Base-by-base conservation (phyloP, 352 stramenopile species). In the Phytophthora podocarpi region DNA sequence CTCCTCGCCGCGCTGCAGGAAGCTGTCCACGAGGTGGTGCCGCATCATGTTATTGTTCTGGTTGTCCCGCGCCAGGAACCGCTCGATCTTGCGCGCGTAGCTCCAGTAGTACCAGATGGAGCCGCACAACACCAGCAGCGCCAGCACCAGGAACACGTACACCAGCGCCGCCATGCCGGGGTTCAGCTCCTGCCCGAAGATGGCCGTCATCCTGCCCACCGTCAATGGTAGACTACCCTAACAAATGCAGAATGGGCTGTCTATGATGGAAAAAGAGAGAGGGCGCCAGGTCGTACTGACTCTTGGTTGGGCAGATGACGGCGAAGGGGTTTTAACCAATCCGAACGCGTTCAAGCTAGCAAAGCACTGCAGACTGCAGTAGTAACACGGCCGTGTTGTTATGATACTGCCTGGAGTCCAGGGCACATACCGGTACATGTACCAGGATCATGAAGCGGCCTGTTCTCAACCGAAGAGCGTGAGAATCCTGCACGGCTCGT, bases 41-140 rank as follows among this genome's bases (percentile, higher is more conserved):
- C 86, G 82, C 82, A 91, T 89, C 86, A 95, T 95, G 72, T 95
- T 95, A 73, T 95, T 95, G 65, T 95, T 90, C 35, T 82, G 62
- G 51, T 95, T 95, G 59, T 95, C 86, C 40, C 82, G 77, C 47
- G 83, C 67, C 21, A 95, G 58, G 68, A 95, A 95, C 6, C 84
- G 80, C 59, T 95, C 85, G 62, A 95, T 95, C 68, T 92, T 92
- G 56, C 78, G 76, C 50, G 85, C 81, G 59, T 95, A 95, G 67
- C 82, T 95, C 85, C 85, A 95, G 63, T 95, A 95, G 66, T 95
- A 95, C 70, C 76, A 91, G 61, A 95, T 95, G 23, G 74, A 85
- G 26, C 70, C 81, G 32, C 83, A 67, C 15, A 95, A 62, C 8
- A 95, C 69, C 21, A 93, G 26, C 45, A 95, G 63, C 39, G 85